phyloP scores from a whole-genome alignment of 139 green algal species.

The Chlamydomonas sp. region DNA sequence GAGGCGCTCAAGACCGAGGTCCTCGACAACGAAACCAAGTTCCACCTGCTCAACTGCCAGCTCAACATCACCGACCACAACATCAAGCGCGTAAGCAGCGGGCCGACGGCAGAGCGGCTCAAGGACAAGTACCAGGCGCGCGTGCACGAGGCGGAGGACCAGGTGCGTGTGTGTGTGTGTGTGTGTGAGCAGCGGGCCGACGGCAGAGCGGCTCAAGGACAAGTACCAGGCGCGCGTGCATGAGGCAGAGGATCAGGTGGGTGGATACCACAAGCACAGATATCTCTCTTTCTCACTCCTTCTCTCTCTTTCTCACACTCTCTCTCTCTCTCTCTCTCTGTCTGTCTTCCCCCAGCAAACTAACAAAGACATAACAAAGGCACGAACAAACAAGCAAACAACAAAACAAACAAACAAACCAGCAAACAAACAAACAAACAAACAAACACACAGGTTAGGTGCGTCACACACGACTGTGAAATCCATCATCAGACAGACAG shows the following conservation, averaged over 20 bases:
- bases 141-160: slow-evolving; percentile 13
- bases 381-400: too few relatives aligned
- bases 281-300: too few relatives aligned
- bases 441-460: too few relatives aligned
- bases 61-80: slow-evolving; percentile 30
- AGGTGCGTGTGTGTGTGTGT: background rate
- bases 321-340: too few relatives aligned
- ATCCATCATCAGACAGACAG: too few relatives aligned
- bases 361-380: too few relatives aligned
- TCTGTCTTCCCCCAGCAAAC: too few relatives aligned
- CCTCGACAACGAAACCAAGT: slow-evolving; percentile 30
- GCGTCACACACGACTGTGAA: too few relatives aligned
- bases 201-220: slow-evolving; percentile 32
- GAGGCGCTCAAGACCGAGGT: slow-evolving; percentile 16
- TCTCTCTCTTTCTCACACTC: too few relatives aligned
- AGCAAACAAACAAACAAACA: too few relatives aligned
- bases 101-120: slow-evolving; percentile 31
- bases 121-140: slow-evolving; percentile 22
- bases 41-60: slow-evolving; percentile 38
- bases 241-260: slow-evolving; percentile 12
- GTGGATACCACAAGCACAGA: too few relatives aligned
- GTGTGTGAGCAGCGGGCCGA: slow-evolving; percentile 27
- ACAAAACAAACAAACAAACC: too few relatives aligned
- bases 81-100: slow-evolving; percentile 32
- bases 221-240: slow-evolving; percentile 17